Evolutionary conservation across 441 rosid species (phyloP).

Genomic region (Mallotus japonicus): DNA sequence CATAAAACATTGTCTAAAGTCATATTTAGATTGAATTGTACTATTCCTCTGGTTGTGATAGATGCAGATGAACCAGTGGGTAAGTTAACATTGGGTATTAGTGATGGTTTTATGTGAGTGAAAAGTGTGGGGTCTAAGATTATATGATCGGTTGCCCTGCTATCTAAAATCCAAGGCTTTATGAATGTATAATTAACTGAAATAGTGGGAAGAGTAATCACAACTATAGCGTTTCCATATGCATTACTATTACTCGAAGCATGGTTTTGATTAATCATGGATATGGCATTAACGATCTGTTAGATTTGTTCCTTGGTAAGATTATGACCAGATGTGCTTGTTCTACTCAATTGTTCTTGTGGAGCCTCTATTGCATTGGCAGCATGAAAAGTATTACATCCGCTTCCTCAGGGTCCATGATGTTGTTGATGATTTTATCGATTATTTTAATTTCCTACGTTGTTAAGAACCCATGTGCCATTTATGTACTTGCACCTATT

Average conservation of each 20-base stretch:
- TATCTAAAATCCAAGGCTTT: not conserved
- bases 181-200: not conserved
- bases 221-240: not conserved
- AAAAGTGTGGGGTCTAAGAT: not conserved
- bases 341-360: no score
- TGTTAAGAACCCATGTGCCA: no score
- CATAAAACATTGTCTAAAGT: not conserved
- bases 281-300: not conserved
- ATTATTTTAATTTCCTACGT: no score
- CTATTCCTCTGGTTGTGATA: not conserved
- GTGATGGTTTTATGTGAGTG: not conserved
- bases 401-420: no score
- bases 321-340: not conserved
- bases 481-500: no score
- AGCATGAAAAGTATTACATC: no score
- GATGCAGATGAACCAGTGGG: not conserved
- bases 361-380: no score
- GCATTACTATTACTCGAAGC: not conserved
- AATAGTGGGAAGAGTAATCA: not conserved
- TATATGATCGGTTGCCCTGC: not conserved
- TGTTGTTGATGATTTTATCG: not conserved
- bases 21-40: not conserved
- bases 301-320: not conserved
- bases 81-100: not conserved
- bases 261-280: not conserved